These are phyloP conservation scores for Populus deltoides DNA, from an alignment of 345 rosid species.

Conservation along the genomic window DNA sequence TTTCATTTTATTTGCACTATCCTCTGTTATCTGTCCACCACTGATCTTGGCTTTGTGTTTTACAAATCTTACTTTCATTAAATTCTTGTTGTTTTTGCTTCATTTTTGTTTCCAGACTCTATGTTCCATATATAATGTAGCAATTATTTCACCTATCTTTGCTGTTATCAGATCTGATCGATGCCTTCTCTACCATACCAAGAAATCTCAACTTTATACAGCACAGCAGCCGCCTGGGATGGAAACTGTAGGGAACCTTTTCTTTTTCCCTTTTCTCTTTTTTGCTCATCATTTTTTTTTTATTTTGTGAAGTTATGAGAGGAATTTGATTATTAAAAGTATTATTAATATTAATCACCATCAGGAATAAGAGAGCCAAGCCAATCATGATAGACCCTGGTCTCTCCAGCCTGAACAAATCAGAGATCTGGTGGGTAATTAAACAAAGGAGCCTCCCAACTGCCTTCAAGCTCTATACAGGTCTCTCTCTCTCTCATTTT, in stretches of 20 bases:
- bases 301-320: neutral
- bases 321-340: neutral
- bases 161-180: slow-evolving; percentile 74
- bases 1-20: neutral
- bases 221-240: slow-evolving; percentile 71
- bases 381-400: slow-evolving; percentile 90
- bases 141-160: neutral
- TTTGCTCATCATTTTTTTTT: neutral
- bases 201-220: slow-evolving; percentile 86
- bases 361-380: slow-evolving; percentile 80
- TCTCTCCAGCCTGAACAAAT: slow-evolving; percentile 64
- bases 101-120: neutral
- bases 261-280: neutral
- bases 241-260: slow-evolving; percentile 65
- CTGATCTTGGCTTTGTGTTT: too few species aligned
- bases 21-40: too few species aligned
- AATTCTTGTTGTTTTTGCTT: neutral
- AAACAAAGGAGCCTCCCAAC: slow-evolving; percentile 81
- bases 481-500: slow-evolving; percentile 25
- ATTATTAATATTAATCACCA: neutral
- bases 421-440: slow-evolving; percentile 79
- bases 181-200: slow-evolving; percentile 77
- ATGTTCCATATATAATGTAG: neutral
- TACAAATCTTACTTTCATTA: too few species aligned
- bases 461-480: slow-evolving; percentile 90